Evolutionary conservation across 2,329 filamentous ascomycete genomes (phyloP).

Genomic region (Didymosphaeria variabile): DNA sequence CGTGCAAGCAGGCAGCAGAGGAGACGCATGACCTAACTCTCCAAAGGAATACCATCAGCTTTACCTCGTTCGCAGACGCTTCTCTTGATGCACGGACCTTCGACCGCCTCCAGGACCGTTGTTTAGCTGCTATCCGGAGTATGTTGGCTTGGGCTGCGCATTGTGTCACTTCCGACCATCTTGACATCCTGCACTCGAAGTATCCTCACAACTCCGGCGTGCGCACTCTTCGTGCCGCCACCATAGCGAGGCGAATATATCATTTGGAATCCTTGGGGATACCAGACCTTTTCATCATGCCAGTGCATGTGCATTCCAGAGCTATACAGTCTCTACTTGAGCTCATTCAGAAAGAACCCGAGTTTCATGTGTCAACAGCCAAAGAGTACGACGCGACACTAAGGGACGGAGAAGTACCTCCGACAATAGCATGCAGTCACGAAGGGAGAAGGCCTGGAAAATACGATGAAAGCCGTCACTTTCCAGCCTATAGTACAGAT

Average conservation of each 20-base stretch:
- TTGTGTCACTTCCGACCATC: background rate
- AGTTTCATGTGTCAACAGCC: background rate
- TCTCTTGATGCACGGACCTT: background rate
- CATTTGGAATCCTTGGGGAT: background rate
- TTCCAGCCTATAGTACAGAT: background rate
- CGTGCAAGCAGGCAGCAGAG: conserved; percentile 2
- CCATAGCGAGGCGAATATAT: background rate
- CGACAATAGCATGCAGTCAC: too few species aligned
- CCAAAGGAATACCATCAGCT: background rate
- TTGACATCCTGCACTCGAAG: background rate
- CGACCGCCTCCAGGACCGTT: background rate
- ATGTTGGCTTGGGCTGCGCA: conserved; percentile 7
- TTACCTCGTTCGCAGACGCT: background rate
- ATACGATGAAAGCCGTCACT: background rate
- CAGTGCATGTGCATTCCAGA: background rate
- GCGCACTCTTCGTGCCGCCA: background rate
- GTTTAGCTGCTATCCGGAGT: background rate
- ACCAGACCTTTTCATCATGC: background rate
- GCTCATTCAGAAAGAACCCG: background rate
- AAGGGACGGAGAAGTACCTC: background rate
- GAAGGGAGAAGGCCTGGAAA: too few species aligned
- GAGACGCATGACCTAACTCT: background rate
- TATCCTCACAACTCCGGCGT: background rate
- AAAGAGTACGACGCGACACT: conserved; percentile 7
- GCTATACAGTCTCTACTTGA: background rate